A percentile compares a stretch with the other conserved stretches of the same genome.
Conservation (phyloP, 495 filamentous ascomycete species). For the Podospora australis region DNA sequence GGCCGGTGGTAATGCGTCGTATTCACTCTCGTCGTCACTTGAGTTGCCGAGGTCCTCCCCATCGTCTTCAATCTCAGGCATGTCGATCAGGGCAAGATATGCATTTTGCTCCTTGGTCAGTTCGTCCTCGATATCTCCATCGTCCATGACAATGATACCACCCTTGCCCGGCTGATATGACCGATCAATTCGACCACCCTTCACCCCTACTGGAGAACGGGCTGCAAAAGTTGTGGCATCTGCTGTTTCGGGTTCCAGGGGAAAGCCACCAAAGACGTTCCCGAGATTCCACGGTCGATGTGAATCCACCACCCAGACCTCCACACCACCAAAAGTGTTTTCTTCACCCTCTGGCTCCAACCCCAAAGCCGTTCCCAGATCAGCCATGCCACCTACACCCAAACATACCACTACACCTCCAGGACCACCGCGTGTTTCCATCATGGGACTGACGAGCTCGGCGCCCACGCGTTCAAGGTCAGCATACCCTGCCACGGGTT, state of each 20-base stretch:
- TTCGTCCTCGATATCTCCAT: conserved; percentile 94
- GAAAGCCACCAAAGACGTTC: conserved; percentile 80
- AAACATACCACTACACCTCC: conserved; percentile 88
- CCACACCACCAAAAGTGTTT: conserved; percentile 61
- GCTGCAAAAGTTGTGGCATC: conserved; percentile 39
- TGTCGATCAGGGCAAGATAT: conserved; percentile 72
- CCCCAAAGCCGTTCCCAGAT: conserved; percentile 67
- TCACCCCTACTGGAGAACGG: conserved; percentile 45
- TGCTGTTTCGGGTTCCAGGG: conserved; percentile 42
- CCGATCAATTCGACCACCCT: conserved; percentile 61
- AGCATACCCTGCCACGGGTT: conserved; percentile 86
- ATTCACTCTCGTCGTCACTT: conserved; percentile 30
- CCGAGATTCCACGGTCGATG: conserved; percentile 89
- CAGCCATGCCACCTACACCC: conserved; percentile 84
- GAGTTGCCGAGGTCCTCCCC: conserved; percentile 50
- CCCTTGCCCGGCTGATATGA: conserved; percentile 69
- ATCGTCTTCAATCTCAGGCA: conserved; percentile 82
- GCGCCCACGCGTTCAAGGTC: conserved; percentile 74
- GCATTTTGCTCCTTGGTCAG: conserved; percentile 66
- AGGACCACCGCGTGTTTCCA: conserved; percentile 66
- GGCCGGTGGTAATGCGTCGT: conserved; percentile 21
- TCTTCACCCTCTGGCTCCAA: conserved; percentile 55
- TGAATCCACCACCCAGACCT: conserved; percentile 92
- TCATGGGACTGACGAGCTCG: conserved; percentile 76
- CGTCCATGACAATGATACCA: conserved; percentile 87